Base-by-base conservation (phyloP, 164 flowering plant genomes). In the Kingdonia uniflora region DNA sequence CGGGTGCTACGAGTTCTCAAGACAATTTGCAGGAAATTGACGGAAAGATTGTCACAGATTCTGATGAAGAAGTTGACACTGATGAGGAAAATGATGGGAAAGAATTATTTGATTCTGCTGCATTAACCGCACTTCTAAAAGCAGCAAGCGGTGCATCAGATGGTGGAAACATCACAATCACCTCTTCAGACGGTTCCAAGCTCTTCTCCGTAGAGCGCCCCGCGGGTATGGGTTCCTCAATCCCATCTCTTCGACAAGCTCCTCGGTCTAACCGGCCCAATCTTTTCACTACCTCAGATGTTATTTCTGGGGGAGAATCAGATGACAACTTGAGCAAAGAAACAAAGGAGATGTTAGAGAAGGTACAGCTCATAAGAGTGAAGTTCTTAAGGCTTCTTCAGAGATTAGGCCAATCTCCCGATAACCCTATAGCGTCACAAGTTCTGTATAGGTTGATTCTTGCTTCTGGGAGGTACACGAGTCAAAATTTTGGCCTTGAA, bases 151-250 rank as follows among this genome's bases (percentile, higher is more conserved):
- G 73, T 68, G 84, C 56, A 57, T 56, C 82, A 6, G 87, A 79
- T 55, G 74, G 69, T 39, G 76, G 75, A 16, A 69, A 8, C 29
- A 61, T 85, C 60, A 81, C 84, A 15, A 67, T 83, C 45, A 70
- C 85, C 15, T 70, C 97, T 35, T 66, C 74, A 47, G 95, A 87
- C 63, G 92, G 85, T 19, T 72, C 97, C 3, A 72, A 77, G 71
- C 76, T 91, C 58, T 87, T 91, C 77, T 76, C 92, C 33, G 71
- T 79, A 16, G 95, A 87, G 61, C 87, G 84, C n/a, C 97, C 97
- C 41, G 97, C 91, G 45, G 97, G 97, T 38, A 65, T 90, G 70
- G 95, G 95, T 25, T 73, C 94, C 37, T 80, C 91, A 14, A 68
- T 71, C 20, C 73, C 74, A 23, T 63, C 94, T 29, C 55, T 76